A percentile compares a stretch with the other conserved stretches of the same genome.
Conservation (phyloP, 116 monocot species). For the Zostera marina region DNA sequence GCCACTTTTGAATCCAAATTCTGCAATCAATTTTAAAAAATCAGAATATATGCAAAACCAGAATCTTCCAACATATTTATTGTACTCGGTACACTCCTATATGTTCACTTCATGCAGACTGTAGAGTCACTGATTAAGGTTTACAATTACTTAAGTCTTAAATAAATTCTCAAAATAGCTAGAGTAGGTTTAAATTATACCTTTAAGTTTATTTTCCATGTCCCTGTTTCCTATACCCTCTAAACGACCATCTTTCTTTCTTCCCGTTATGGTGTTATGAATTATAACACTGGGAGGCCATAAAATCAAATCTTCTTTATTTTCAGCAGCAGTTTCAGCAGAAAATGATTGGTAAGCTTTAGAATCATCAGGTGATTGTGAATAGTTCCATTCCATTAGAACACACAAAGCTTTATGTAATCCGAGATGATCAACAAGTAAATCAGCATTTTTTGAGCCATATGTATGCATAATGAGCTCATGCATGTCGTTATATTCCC, state of each 20-base stretch:
- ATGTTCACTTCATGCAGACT: too few relatives aligned
- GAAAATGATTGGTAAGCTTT: slow-evolving; percentile 69
- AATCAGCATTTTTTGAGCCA: slow-evolving; percentile 36
- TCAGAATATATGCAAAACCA: too few relatives aligned
- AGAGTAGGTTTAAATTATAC: slow-evolving; percentile 22
- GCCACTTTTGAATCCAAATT: slow-evolving; percentile 69
- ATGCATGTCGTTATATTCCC: slow-evolving; percentile 70
- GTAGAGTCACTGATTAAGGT: too few relatives aligned
- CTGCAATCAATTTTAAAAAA: slow-evolving; percentile 17
- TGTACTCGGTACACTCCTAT: too few relatives aligned
- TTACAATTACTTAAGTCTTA: neutral
- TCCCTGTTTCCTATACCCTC: slow-evolving; percentile 93
- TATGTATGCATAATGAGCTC: slow-evolving; percentile 70
- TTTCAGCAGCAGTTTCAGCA: slow-evolving; percentile 42
- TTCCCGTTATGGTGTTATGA: slow-evolving; percentile 60
- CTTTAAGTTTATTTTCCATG: slow-evolving; percentile 83
- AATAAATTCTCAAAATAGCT: neutral
- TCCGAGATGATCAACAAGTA: slow-evolving; percentile 71
- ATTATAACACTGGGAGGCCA: slow-evolving; percentile 88
- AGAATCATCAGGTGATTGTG: slow-evolving; percentile 52
- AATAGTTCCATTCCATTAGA: slow-evolving; percentile 87
- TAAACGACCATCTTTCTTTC: slow-evolving; percentile 59
- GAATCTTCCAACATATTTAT: too few relatives aligned
- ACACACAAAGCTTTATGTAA: slow-evolving; percentile 92
- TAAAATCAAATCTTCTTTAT: slow-evolving; percentile 83